Evolutionary conservation across 148 eudicot genomes (phyloP).

Genomic region (Diospyros lotus): DNA sequence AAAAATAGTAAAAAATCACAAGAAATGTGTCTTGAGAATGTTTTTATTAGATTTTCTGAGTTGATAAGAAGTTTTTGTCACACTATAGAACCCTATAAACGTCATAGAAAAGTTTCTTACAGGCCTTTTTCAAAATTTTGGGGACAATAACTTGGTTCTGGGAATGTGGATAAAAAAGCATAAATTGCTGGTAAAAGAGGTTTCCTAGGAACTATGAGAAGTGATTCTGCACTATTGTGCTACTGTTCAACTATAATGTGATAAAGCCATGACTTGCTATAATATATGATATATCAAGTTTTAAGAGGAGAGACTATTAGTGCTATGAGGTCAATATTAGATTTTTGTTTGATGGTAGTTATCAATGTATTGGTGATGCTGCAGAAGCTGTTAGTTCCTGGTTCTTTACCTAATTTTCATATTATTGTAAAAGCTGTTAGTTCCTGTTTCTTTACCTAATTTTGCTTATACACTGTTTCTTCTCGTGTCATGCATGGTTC

Average conservation of each 20-base stretch:
- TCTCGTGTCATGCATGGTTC: conserved; percentile 18
- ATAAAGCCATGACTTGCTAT: not conserved
- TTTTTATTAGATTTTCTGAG: too few relatives aligned
- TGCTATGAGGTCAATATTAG: not conserved
- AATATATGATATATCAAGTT: not conserved
- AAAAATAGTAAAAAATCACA: too few relatives aligned
- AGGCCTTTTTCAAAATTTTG: too few relatives aligned
- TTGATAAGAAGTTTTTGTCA: too few relatives aligned
- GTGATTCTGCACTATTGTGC: not conserved
- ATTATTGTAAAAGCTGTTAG: not conserved
- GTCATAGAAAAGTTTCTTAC: too few relatives aligned
- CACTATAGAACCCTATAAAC: too few relatives aligned
- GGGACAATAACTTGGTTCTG: too few relatives aligned
- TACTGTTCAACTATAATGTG: conserved; percentile 1
- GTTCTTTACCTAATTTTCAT: not conserved
- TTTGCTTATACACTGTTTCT: conserved; percentile 10
- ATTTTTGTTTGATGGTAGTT: not conserved
- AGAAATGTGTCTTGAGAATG: too few relatives aligned
- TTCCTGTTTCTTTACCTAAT: conserved; percentile 4
- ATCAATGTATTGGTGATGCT: not conserved
- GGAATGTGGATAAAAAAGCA: too few relatives aligned
- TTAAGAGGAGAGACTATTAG: not conserved
- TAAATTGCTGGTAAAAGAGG: too few relatives aligned
- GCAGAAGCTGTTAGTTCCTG: conserved; percentile 7
- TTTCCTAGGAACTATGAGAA: too few relatives aligned